phyloP scores from a whole-genome alignment of 1,284 basidiomycete genomes.

The Tilletiopsis washingtonensis region DNA sequence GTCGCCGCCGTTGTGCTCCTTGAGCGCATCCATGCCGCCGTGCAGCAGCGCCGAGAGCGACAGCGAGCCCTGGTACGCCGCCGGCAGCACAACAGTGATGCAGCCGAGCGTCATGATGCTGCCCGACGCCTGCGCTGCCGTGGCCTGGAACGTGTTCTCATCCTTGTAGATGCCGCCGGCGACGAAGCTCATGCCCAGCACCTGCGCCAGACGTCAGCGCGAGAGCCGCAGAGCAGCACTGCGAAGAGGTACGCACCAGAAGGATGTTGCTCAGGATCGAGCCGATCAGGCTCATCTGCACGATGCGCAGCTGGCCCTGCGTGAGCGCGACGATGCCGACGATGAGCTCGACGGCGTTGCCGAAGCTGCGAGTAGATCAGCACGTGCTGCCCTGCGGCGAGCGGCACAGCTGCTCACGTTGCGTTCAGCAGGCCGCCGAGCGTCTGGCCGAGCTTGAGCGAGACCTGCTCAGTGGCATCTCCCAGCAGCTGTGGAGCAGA shows the following conservation, averaged over 20 bases:
- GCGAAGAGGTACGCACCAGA: too few relatives aligned
- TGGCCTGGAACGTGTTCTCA: conserved; percentile 43
- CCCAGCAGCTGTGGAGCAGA: conserved; percentile 26
- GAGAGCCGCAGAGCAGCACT: too few relatives aligned
- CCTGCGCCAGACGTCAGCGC: too few relatives aligned
- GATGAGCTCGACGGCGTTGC: conserved; percentile 46
- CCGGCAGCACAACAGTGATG: conserved; percentile 85
- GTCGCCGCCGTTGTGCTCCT: background rate
- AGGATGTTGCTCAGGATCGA: conserved; percentile 43
- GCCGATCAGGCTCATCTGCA: conserved; percentile 43
- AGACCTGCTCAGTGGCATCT: conserved; percentile 44
- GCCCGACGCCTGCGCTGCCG: conserved; percentile 39
- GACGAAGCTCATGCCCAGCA: conserved; percentile 41
- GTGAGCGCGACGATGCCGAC: conserved; percentile 62
- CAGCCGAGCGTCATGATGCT: conserved; percentile 75
- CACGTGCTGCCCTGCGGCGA: background rate
- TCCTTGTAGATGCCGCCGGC: conserved; percentile 43
- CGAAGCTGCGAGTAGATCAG: conserved; percentile 13
- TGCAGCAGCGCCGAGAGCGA: conserved; percentile 7
- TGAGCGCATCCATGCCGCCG: background rate
- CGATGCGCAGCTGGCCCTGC: conserved; percentile 37
- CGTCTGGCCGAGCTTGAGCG: conserved; percentile 38
- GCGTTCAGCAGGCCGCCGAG: conserved; percentile 45
- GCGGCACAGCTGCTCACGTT: too few relatives aligned
- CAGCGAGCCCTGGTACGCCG: conserved; percentile 60